Evolutionary conservation across 1,284 basidiomycete genomes (phyloP), one percentile per base, ranked within the genome.

Genomic region (Trametes hirsuta): DNA sequence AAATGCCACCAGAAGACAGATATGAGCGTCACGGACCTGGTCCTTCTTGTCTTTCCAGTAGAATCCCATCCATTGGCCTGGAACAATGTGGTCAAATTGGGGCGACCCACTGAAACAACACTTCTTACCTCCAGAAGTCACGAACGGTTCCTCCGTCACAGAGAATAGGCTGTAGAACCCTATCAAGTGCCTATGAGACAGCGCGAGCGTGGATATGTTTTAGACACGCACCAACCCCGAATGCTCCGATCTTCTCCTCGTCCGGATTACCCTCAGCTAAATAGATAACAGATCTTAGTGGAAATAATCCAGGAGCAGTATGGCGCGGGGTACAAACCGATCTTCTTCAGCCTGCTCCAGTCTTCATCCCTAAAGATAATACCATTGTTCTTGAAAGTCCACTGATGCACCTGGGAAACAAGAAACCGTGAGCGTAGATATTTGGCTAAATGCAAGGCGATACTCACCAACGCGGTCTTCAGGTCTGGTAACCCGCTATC

Each of bases 41-140:
- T 97, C 94, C 69, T 91, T 92, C 68, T 90, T 89, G 68, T 93
- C 91, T 72, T 95, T 96, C 95, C 95, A 99, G 73, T 97, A 93
- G 74, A 99, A 98, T 2, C 91, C 92, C 95, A 97, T 97, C 87
- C 92, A 95, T 71, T 94, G 85, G 52, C 84, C 87, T 90, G 54
- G 22, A 15, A 0, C n/a, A 10, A 3, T 52, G 42, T 35, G 41
- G 14, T 48, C 6, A 14, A 50, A 6, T 11, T 24, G 22, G n/a
- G 12, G 21, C 6, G 25, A 8, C 40, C 15, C 21, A 11, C 34
- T 47, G 11, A n/a, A n/a, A 36, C 24, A 25, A 37, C 18, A 15
- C 8, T 14, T 54, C 71, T 49, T 71, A 88, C 88, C 84, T 71
- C 93, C 95, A 15, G 93, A 95, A 10, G 88, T 90, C 9, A 98